A percentile compares a stretch with the other conserved stretches of the same genome.
Evolutionary conservation across 306 rosid species (phyloP).

Genomic region (Oxytropis ochrocephala): DNA sequence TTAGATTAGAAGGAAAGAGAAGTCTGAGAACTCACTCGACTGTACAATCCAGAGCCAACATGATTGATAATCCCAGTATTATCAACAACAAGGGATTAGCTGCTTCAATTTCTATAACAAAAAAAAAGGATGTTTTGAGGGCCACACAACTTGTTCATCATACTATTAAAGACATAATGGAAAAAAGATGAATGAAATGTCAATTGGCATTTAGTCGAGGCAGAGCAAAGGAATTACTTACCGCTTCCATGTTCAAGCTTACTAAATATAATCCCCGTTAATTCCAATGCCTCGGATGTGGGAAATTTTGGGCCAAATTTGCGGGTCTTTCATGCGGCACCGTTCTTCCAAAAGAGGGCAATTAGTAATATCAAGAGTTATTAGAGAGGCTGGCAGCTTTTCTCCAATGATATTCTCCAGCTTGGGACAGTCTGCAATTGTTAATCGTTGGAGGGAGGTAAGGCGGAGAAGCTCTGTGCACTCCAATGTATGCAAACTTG

Average conservation of each 20-base stretch:
- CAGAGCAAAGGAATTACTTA: background rate
- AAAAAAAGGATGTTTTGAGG: too few species aligned
- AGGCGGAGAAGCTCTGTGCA: background rate
- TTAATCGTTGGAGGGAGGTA: background rate
- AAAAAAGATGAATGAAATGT: background rate
- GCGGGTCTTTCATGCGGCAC: background rate
- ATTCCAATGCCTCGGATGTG: background rate
- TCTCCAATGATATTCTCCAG: slow-evolving; percentile 1
- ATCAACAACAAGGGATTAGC: background rate
- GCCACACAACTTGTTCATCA: too few species aligned
- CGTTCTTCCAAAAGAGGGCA: background rate
- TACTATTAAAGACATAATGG: background rate
- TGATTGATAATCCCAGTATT: background rate
- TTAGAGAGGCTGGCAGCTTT: background rate
- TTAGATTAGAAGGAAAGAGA: background rate
- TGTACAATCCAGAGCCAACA: background rate
- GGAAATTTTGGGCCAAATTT: background rate
- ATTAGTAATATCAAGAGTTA: accelerated
- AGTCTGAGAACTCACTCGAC: background rate
- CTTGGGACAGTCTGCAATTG: background rate
- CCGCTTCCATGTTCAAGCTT: background rate
- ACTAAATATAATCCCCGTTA: background rate
- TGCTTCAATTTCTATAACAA: background rate
- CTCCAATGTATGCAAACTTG: background rate
- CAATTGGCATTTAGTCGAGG: background rate